Percentiles rank a stretch among this genome's conserved stretches.
These are phyloP conservation scores for Rutidosis leptorrhynchoides DNA, from an alignment of 129 eudicot species.

Conservation along the genomic window DNA sequence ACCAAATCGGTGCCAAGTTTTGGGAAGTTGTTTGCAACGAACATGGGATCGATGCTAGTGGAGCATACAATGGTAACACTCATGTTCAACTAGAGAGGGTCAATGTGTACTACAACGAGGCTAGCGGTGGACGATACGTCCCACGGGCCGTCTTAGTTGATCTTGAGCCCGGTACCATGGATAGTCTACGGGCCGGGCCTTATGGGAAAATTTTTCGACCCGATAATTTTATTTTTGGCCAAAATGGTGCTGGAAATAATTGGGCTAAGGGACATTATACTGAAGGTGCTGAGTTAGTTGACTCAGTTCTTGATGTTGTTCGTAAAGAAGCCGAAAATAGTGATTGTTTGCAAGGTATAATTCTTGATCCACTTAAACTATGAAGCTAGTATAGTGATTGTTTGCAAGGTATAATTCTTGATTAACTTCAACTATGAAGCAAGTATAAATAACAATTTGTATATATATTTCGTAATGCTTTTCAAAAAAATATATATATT, in stretches of 20 bases:
- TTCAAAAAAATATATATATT: too few species aligned
- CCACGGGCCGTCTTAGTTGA: constrained; percentile 80
- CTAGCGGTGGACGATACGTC: constrained; percentile 71
- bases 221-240: constrained; percentile 78
- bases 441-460: constrained; percentile 19
- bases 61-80: constrained; percentile 47
- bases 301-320: constrained; percentile 79
- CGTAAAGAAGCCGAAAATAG: constrained; percentile 83
- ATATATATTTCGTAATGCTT: too few species aligned
- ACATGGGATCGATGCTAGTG: constrained; percentile 68
- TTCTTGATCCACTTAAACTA: not conserved
- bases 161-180: constrained; percentile 89
- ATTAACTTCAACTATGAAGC: not conserved
- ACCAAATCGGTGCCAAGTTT: constrained; percentile 81
- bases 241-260: constrained; percentile 80
- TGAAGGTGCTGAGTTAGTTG: constrained; percentile 81
- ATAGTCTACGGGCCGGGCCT: constrained; percentile 64
- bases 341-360: constrained; percentile 75
- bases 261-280: constrained; percentile 89
- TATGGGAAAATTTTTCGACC: constrained; percentile 77
- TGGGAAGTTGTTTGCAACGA: constrained; percentile 86
- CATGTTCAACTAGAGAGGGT: constrained; percentile 69
- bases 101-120: constrained; percentile 81
- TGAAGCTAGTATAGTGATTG: constrained; percentile 51
- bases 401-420: constrained; percentile 55